These are phyloP conservation scores for Viola odorata DNA, from an alignment of 345 rosid genomes.

Conservation along the genomic window DNA sequence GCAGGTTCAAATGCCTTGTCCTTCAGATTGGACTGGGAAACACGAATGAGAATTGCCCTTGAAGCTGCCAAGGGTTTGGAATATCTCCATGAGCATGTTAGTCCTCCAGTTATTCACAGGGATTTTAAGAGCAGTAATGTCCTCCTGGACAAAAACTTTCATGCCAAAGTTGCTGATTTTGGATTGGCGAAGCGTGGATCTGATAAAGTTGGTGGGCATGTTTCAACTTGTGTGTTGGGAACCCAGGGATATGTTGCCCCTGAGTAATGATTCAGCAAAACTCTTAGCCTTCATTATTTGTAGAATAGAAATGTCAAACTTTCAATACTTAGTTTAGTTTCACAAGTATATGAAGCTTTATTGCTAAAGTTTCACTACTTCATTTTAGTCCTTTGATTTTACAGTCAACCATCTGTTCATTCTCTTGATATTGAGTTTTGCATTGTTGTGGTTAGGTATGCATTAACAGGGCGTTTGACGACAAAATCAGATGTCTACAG, in stretches of 20 bases:
- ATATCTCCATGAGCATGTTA: slow-evolving; percentile 28
- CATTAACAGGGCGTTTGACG: slow-evolving; percentile 84
- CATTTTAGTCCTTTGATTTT: background rate
- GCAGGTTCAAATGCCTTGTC: slow-evolving; percentile 50
- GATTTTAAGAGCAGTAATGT: slow-evolving; percentile 28
- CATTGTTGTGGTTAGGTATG: slow-evolving; percentile 48
- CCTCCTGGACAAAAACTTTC: slow-evolving; percentile 25
- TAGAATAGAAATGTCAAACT: background rate
- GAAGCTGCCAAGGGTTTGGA: slow-evolving; percentile 32
- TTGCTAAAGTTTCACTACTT: background rate
- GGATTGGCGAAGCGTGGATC: slow-evolving; percentile 32
- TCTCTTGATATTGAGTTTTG: background rate
- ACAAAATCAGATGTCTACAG: slow-evolving; percentile 96
- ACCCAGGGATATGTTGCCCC: slow-evolving; percentile 31
- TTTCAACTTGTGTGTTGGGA: slow-evolving; percentile 27
- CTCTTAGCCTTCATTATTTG: background rate
- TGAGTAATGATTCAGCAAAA: slow-evolving; percentile 10
- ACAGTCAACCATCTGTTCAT: background rate
- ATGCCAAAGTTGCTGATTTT: slow-evolving; percentile 27
- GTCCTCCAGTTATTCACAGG: slow-evolving; percentile 30
- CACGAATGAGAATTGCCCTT: slow-evolving; percentile 26
- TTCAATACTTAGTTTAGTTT: background rate
- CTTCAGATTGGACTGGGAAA: slow-evolving; percentile 25
- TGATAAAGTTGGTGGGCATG: slow-evolving; percentile 27
- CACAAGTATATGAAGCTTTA: background rate